phyloP scores from a whole-genome alignment of 306 rosid species.

The Adenanthera pavonina region DNA sequence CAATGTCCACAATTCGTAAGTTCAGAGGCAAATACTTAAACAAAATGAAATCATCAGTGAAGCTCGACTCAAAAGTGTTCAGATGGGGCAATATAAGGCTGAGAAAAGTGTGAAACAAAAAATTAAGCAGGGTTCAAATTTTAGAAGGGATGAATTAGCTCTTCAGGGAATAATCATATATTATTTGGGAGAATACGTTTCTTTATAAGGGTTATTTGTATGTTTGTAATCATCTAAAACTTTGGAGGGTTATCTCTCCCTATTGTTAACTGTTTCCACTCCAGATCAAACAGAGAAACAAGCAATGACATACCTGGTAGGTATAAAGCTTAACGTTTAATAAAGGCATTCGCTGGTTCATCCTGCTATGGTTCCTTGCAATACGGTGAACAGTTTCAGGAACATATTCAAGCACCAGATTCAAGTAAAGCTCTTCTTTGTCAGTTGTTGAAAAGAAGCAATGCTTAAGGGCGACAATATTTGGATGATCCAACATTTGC shows the following conservation, averaged over 20 bases:
- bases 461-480: slow-evolving; percentile 72
- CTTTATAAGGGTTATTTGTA: background rate
- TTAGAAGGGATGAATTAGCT: background rate
- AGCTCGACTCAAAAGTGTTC: background rate
- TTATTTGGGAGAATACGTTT: background rate
- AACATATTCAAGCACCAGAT: slow-evolving; percentile 80
- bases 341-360: slow-evolving; percentile 75
- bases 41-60: slow-evolving; percentile 6
- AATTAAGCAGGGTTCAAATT: background rate
- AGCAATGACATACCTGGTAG: slow-evolving; percentile 63
- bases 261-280: background rate
- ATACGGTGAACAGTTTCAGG: slow-evolving; percentile 76
- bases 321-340: slow-evolving; percentile 73
- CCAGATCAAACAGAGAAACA: slow-evolving; percentile 26
- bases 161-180: background rate
- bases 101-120: background rate
- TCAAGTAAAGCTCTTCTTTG: slow-evolving; percentile 69
- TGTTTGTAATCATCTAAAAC: slow-evolving; percentile 15
- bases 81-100: background rate
- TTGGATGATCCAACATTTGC: slow-evolving; percentile 86
- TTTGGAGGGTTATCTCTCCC: background rate
- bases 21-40: background rate
- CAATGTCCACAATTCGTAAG: background rate
- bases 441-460: slow-evolving; percentile 77
- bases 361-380: slow-evolving; percentile 64